Evolutionary conservation across 1,284 basidiomycete genomes (phyloP).

Genomic region (Trametes versicolor): DNA sequence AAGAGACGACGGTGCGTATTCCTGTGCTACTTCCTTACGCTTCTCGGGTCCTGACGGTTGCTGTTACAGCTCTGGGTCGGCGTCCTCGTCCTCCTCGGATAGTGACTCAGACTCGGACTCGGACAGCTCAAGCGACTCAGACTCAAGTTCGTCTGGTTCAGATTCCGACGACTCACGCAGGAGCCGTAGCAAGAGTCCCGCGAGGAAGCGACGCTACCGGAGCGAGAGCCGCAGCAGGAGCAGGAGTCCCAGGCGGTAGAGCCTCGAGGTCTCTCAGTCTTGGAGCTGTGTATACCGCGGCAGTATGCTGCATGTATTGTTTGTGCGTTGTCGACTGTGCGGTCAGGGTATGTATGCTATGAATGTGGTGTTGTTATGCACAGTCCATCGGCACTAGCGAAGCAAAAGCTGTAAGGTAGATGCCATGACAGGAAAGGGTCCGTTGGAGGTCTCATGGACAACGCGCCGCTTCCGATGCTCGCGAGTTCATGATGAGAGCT

Average conservation of each 20-base stretch:
- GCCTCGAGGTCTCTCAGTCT: too few species aligned
- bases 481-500: conserved; percentile 89
- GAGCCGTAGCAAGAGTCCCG: conserved; percentile 53
- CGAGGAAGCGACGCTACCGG: conserved; percentile 38
- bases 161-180: conserved; percentile 52
- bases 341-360: conserved; percentile 33
- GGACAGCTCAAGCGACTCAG: conserved; percentile 47
- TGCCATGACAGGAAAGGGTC: neutral
- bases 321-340: neutral
- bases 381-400: conserved; percentile 19
- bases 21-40: neutral
- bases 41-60: conserved; percentile 32
- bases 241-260: conserved; percentile 28
- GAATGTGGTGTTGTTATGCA: conserved; percentile 22
- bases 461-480: conserved; percentile 50
- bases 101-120: conserved; percentile 53
- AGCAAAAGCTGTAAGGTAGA: conserved; percentile 11
- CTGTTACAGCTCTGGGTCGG: conserved; percentile 18
- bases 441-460: conserved; percentile 29
- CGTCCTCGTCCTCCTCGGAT: conserved; percentile 39
- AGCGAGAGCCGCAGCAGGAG: conserved; percentile 37
- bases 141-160: conserved; percentile 53
- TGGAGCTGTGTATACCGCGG: neutral
- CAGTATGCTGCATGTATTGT: neutral
- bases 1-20: conserved; percentile 59